Evolutionary conservation across 2,329 filamentous ascomycete species (phyloP), one percentile per base, ranked within the genome.

Genomic region (Xylaria sp.): DNA sequence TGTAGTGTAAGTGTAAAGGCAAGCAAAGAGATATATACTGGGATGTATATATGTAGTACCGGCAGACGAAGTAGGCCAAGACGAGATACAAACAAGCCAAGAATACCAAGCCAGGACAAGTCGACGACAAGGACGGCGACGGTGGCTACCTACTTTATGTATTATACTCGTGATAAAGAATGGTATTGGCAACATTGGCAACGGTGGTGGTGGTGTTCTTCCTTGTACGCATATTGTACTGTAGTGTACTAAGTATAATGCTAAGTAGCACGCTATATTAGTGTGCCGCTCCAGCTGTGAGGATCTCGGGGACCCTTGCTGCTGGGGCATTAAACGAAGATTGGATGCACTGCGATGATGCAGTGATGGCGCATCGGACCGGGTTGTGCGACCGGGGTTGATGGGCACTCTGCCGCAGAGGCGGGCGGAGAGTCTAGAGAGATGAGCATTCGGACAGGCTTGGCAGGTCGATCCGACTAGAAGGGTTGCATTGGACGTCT

Each of bases 391-490:
- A 54, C 62, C 25, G 23, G 63, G 67, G 62, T 20, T 20, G 55
- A 55, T 65, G 65, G 66, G 39, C 56, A 20, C 13, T 9, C 25
- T n/a, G 39, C 15, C 18, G 23, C 50, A 25, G 25, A 48, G 58
- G 66, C 25, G 34, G 25, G 52, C 44, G 46, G 18, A 15, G 15
- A 18, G 65, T 63, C 48, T 51, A 67, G 50, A 15, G 15, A 18
- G 65, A 65, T 51, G 54, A 67, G 50, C 61, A 61, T 46, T 69
- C 71, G 64, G 59, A 75, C 69, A 66, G 73, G 72, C 75, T 76
- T 77, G 75, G 75, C 74, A 77, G 73, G 73, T 77, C 70, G 73
- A 77, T 69, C 75, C 74, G 75, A 75, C 71, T 58, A 67, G 28
- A 18, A 54, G 50, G 64, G 70, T 72, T 60, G 55, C 62, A 72